phyloP scores from a whole-genome alignment of 768 basidiomycete species.

The Termitomyces sp. region DNA sequence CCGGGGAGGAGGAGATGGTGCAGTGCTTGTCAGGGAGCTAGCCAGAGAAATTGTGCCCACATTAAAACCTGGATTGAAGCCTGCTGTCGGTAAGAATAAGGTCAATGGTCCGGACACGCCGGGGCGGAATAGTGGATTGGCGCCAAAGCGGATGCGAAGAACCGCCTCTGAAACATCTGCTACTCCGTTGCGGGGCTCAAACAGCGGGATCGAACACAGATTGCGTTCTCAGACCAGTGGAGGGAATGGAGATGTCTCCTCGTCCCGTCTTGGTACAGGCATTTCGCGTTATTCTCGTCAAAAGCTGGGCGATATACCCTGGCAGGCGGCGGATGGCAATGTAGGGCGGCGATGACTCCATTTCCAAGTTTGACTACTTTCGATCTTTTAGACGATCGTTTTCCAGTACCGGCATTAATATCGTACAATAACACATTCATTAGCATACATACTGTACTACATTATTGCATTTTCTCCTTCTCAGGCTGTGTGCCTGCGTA shows the following conservation, averaged over 20 bases:
- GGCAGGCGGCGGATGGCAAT: slow-evolving; percentile 30
- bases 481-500: neutral
- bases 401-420: slow-evolving; percentile 5
- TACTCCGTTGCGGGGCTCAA: slow-evolving; percentile 15
- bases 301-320: slow-evolving; percentile 57
- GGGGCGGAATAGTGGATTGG: slow-evolving; percentile 24
- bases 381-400: slow-evolving; percentile 9
- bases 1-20: slow-evolving; percentile 69
- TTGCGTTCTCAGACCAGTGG: slow-evolving; percentile 2
- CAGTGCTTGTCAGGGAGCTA: slow-evolving; percentile 85
- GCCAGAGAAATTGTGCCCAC: slow-evolving; percentile 82
- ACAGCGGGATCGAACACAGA: slow-evolving; percentile 13
- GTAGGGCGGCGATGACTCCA: slow-evolving; percentile 8
- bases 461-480: neutral
- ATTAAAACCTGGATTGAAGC: slow-evolving; percentile 65
- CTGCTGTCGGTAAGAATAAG: slow-evolving; percentile 28
- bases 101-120: slow-evolving; percentile 16
- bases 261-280: slow-evolving; percentile 26
- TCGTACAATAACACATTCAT: slow-evolving; percentile 22
- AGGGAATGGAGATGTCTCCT: slow-evolving; percentile 2
- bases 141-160: slow-evolving; percentile 60
- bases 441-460: slow-evolving; percentile 15
- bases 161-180: slow-evolving; percentile 65
- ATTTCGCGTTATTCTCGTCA: slow-evolving; percentile 39
- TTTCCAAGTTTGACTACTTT: neutral